Conservation (phyloP, 768 basidiomycete genomes). For the Xerocomus brunneocitrinus region DNA sequence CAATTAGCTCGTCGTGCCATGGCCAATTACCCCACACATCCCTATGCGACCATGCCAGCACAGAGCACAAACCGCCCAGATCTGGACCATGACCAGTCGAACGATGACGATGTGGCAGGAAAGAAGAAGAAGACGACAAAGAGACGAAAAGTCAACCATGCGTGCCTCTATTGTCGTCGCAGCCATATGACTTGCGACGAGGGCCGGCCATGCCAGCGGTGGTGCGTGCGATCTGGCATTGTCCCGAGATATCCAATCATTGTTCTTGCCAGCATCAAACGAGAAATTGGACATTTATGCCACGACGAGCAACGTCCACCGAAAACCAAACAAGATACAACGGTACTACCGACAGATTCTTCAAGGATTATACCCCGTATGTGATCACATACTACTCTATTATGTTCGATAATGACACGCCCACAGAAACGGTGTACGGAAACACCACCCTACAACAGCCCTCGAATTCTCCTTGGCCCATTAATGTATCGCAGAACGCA, state of each 20-base stretch:
- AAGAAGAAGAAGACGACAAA: constrained; percentile 49
- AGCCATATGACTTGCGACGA: constrained; percentile 94
- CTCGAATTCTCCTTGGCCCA: constrained; percentile 48
- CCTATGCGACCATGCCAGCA: constrained; percentile 22
- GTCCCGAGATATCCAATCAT: not conserved
- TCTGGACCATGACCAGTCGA: constrained; percentile 27
- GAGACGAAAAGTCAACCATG: constrained; percentile 85
- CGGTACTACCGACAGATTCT: constrained; percentile 30
- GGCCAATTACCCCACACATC: constrained; percentile 28
- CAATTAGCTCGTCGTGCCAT: constrained; percentile 12
- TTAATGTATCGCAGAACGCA: constrained; percentile 44
- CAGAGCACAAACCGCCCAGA: constrained; percentile 13
- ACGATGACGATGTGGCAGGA: constrained; percentile 29
- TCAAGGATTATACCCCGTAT: constrained; percentile 30
- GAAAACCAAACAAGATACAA: constrained; percentile 43
- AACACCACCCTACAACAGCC: constrained; percentile 16
- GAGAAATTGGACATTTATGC: constrained; percentile 93
- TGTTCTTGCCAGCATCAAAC: constrained; percentile 68
- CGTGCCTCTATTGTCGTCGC: constrained; percentile 87
- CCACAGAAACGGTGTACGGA: constrained; percentile 23
- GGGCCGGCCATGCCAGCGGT: constrained; percentile 86
- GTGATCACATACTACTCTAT: not conserved
- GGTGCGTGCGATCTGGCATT: constrained; percentile 51
- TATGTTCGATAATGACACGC: not conserved
- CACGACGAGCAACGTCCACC: constrained; percentile 72